Evolutionary conservation across 805 yeast species (phyloP).

Genomic region (Alloascoidea africana): DNA sequence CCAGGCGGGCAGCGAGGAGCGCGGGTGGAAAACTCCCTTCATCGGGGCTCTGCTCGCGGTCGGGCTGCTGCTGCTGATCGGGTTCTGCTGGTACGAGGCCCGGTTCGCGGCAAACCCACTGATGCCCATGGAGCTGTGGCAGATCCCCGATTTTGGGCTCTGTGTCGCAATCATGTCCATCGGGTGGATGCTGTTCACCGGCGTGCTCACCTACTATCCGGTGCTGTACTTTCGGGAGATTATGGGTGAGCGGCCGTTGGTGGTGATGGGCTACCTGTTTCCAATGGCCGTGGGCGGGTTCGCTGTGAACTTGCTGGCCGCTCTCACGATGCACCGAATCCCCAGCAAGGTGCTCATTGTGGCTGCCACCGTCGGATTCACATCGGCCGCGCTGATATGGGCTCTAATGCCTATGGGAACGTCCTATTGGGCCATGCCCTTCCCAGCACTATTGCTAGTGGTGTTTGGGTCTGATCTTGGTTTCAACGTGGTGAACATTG

Average conservation of each 20-base stretch:
- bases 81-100: conserved; percentile 22
- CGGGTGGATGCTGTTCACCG: conserved; percentile 29
- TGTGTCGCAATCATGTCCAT: conserved; percentile 22
- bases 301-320: conserved; percentile 29
- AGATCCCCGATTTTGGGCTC: conserved; percentile 21
- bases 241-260: conserved; percentile 21
- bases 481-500: conserved; percentile 23
- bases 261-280: conserved; percentile 27
- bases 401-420: conserved; percentile 20
- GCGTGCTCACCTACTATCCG: conserved; percentile 23
- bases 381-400: conserved; percentile 25
- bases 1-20: conserved; percentile 23
- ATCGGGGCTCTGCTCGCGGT: conserved; percentile 26
- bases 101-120: conserved; percentile 24
- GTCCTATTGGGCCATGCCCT: conserved; percentile 29
- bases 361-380: conserved; percentile 18
- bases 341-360: conserved; percentile 24
- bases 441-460: conserved; percentile 23
- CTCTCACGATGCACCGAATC: conserved; percentile 27
- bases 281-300: conserved; percentile 29
- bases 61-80: conserved; percentile 20
- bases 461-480: conserved; percentile 33
- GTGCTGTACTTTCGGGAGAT: conserved; percentile 28
- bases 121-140: conserved; percentile 31
- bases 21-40: conserved; percentile 31